Base-by-base conservation (phyloP, 129 eudicot genomes). In the Centaurea solstitialis region DNA sequence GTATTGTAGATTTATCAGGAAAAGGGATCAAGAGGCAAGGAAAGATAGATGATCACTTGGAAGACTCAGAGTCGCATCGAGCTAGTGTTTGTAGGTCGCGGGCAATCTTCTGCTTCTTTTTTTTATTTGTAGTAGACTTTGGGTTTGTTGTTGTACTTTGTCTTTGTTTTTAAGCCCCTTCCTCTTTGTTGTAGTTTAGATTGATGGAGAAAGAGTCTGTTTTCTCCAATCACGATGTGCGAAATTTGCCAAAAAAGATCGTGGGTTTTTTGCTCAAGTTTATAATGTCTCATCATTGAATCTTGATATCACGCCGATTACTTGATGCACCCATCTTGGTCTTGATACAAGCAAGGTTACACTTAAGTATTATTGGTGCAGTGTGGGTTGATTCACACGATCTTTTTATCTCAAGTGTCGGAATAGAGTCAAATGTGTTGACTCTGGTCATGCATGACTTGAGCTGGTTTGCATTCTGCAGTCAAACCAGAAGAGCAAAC, bases 1-100 rank as follows among this genome's bases (percentile, higher is more conserved):
- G 76, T 62, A 0, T 82, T 87, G 84, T 83, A 93, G 98, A 87
- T 85, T n/a, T 93, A 93, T 85, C 91, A 87, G 78, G 87, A 86
- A 41, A 87, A 83, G 33, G 91, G 84, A 37, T 39, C 79, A 68
- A 84, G 84, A 87, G 91, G 80, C 71, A 79, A 79, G 84, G 90
- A 81, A 77, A 86, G 88, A 81, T 87, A 83, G 85, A 80, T 77
- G 85, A 80, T 77, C 9, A 24, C 8, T 74, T 38, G 68, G 69
- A 68, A 50, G 72, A 68, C 71, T 57, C 21, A n/a, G 71, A 68
- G 40, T 13, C 70, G 12, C 18, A 24, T 82, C 30, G 77, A 81
- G 85, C 9, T 76, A 82, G 81, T 40, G 77, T 26, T 18, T 76
- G 73, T 82, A 76, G 86, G 86, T 39, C 76, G 69, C 47, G 20